Evolutionary conservation across 2,329 filamentous ascomycete species (phyloP).

Genomic region (Fusarium camptoceras): DNA sequence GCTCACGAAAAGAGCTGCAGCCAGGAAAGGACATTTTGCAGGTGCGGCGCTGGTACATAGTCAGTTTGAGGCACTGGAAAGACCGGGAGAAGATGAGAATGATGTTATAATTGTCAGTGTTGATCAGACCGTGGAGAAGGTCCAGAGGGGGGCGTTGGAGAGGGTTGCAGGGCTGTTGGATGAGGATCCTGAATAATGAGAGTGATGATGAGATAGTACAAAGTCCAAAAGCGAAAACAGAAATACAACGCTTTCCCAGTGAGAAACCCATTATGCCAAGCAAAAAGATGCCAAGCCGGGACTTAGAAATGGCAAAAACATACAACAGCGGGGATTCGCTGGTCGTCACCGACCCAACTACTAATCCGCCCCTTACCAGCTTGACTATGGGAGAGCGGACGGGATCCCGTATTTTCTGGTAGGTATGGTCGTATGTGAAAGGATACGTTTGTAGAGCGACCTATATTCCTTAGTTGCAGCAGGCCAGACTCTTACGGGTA

Average conservation of each 20-base stretch:
- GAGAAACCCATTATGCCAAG: background rate
- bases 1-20: slow-evolving; percentile 9
- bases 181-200: background rate
- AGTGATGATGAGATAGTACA: background rate
- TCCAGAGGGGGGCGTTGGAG: slow-evolving; percentile 21
- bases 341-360: slow-evolving; percentile 6
- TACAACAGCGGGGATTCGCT: slow-evolving; percentile 4
- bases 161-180: slow-evolving; percentile 14
- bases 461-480: background rate
- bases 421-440: slow-evolving; percentile 5
- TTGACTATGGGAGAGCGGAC: slow-evolving; percentile 4
- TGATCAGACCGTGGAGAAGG: slow-evolving; percentile 18
- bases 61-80: slow-evolving; percentile 21
- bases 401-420: slow-evolving; percentile 2
- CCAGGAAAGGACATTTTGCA: slow-evolving; percentile 25
- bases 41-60: slow-evolving; percentile 19
- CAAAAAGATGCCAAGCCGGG: background rate
- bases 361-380: background rate
- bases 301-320: background rate
- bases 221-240: background rate
- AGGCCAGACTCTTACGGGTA: rapidly evolving
- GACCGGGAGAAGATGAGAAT: background rate
- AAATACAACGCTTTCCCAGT: too few relatives aligned
- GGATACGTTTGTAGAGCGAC: background rate
- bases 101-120: slow-evolving; percentile 26